Base-by-base conservation (phyloP, 768 basidiomycete species). In the Tubosaeta sp. region DNA sequence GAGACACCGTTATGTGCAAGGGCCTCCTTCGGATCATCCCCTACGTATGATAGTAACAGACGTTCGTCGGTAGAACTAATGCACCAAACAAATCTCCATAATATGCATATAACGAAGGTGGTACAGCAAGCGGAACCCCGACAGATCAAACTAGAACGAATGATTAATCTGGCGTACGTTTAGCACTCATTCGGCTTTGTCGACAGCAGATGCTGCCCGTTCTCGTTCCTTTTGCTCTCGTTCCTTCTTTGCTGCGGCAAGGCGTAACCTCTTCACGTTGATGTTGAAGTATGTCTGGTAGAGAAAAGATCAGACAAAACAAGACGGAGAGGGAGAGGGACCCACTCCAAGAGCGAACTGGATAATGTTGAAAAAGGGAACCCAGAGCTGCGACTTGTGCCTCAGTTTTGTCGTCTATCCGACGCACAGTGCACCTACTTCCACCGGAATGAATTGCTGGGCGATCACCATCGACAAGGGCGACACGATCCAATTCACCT, bases 401-500 rank as follows among this genome's bases (percentile, higher is more conserved):
- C 30, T 58, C 22, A 54, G 58, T 29, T 44, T 48, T 19, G 44
- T 31, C 44, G 24, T 6, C 9, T 13, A 21, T 34, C 44, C 31
- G 34, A 16, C 42, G 38, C 7, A 29, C 32, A 21, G 21, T 59
- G 19, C 12, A 49, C 78, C 49, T 55, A 87, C 87, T 67, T 91
- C 86, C 19, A 86, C 75, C 12, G 92, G 81, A 38, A 94, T 69
- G 66, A 86, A 90, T 53, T 75, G 83, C 66, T 93, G 91, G 6
- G 92, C 92, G 58, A 90, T 70, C 8, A 80, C 69, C 69, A 90
- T 75, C 6, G 87, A 80, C 44, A 87, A 55, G 19, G 92, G 92
- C 12, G 86, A 87, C 25, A 86, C 80, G 30, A 87, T 69, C 90
- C 88, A 92, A 21, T 82, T 83, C 49, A 91, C 77, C 90, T 92